Base-by-base conservation (phyloP, 75 land plant species). In the Ceratopteris richardii region DNA sequence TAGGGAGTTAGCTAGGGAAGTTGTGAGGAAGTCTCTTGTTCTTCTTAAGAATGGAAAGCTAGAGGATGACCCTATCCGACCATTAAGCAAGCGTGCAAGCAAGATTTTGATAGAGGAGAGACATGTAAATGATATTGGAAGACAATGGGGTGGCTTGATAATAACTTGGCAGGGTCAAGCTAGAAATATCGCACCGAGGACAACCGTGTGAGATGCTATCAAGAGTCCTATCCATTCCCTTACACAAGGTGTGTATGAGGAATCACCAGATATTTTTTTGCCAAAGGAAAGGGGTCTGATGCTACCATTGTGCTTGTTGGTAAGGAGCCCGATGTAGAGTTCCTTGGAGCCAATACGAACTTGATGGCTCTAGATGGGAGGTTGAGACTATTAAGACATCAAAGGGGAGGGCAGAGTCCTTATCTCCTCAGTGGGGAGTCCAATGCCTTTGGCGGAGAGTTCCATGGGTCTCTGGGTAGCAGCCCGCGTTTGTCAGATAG, bases 11-110 rank as follows among this genome's bases (percentile, higher is more conserved):
- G 95, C 84, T 22, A 72, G 91, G 30, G 95, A 86, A 71, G 95
- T 91, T 36, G 95, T 89, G 12, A 74, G 95, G 62, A 89, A 82
- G 57, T 82, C 91, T 6, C 77, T 89, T 24, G 95, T 89, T 29
- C 80, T 89, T 11, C 50, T 89, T 43, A 86, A 86, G 68, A 86
- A 86, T 65, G 85, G 67, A 24, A 58, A 58, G 24, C 7, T 14
- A 2, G 85, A 3, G 37, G 14, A 21, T 10, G 22, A 4, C 0
- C 71, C 71, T 26, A 18, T 69, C 14, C 24, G 62, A 44, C 72
- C 72, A 29, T 29, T 69, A 30, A 43, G 42, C 51, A 69, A 62
- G 23, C 54, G 21, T 21, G 72, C 72, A 11, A 11, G 31, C 36
- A 69, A 62, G 59, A 69, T 62, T 17, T 47, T 69, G 17, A 66